These are phyloP conservation scores for Aspergillus neoniger DNA, from an alignment of 2,329 filamentous ascomycete species.

Conservation along the genomic window DNA sequence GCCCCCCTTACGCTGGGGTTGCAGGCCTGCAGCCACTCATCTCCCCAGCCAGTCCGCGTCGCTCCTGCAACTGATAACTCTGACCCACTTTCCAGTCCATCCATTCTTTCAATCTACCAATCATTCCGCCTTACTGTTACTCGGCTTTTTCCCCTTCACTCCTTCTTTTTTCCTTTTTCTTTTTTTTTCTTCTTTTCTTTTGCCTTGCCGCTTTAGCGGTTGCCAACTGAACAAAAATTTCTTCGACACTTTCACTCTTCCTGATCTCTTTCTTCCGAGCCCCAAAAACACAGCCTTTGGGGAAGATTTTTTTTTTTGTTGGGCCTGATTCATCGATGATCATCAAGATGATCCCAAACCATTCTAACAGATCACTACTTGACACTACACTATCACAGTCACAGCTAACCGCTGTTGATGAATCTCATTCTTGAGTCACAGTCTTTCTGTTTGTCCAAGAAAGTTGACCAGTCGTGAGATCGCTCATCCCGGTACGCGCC, in stretches of 20 bases:
- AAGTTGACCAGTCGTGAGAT: no score
- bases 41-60: conserved; percentile 28
- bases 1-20: conserved; percentile 25
- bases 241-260: conserved; percentile 20
- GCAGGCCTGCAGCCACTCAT: conserved; percentile 27
- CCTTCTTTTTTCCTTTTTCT: conserved; percentile 5
- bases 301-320: not conserved
- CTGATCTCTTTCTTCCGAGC: conserved; percentile 16
- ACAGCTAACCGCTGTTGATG: not conserved
- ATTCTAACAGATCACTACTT: not conserved
- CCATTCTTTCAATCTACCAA: conserved; percentile 28
- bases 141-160: conserved; percentile 28
- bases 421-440: conserved; percentile 1
- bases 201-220: conserved; percentile 37
- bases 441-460: not conserved
- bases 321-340: not conserved
- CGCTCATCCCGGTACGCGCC: conserved; percentile 1
- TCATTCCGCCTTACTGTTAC: conserved; percentile 25
- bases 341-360: not conserved
- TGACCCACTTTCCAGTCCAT: conserved; percentile 19
- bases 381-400: not conserved
- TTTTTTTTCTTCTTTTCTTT: conserved; percentile 12
- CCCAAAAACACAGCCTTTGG: not conserved
- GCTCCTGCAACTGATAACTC: conserved; percentile 32
- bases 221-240: conserved; percentile 39